Evolutionary conservation across 495 filamentous ascomycete species (phyloP).

Genomic region (Trichocladium uniseriatum): DNA sequence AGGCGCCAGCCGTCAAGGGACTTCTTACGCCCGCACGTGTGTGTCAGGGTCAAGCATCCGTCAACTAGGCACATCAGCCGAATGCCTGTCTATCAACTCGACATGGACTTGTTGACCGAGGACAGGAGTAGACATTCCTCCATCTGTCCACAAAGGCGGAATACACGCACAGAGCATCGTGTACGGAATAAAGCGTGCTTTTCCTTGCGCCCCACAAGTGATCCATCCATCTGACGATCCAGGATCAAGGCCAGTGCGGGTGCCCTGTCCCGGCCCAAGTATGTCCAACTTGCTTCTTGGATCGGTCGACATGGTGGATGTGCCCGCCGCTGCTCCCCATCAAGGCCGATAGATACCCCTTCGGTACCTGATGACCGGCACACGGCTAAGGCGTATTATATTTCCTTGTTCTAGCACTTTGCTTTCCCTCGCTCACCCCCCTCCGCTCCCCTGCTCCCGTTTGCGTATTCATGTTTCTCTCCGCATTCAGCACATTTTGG

Average conservation of each 20-base stretch:
- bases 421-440: background rate
- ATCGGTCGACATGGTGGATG: slow-evolving; percentile 10
- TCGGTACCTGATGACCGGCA: background rate
- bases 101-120: too few relatives aligned
- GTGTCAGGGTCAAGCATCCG: background rate
- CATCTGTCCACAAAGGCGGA: too few relatives aligned
- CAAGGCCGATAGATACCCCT: slow-evolving; percentile 3
- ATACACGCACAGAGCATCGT: too few relatives aligned
- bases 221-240: slow-evolving; percentile 12
- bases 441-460: slow-evolving; percentile 1
- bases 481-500: too few relatives aligned
- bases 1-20: slow-evolving; percentile 9
- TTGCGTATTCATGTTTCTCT: too few relatives aligned
- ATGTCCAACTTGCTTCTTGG: slow-evolving; percentile 6
- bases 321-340: slow-evolving; percentile 7
- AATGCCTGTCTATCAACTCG: too few relatives aligned
- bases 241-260: slow-evolving; percentile 21
- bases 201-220: slow-evolving; percentile 21
- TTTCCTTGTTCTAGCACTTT: slow-evolving; percentile 12
- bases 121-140: too few relatives aligned
- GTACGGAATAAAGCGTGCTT: too few relatives aligned
- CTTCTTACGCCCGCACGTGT: background rate
- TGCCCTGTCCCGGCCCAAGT: slow-evolving; percentile 16
- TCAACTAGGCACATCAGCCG: too few relatives aligned
- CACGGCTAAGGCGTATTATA: slow-evolving; percentile 12